These are phyloP conservation scores for Ceratocystiopsis minuta DNA, from an alignment of 2,329 filamentous ascomycete species.

Conservation along the genomic window DNA sequence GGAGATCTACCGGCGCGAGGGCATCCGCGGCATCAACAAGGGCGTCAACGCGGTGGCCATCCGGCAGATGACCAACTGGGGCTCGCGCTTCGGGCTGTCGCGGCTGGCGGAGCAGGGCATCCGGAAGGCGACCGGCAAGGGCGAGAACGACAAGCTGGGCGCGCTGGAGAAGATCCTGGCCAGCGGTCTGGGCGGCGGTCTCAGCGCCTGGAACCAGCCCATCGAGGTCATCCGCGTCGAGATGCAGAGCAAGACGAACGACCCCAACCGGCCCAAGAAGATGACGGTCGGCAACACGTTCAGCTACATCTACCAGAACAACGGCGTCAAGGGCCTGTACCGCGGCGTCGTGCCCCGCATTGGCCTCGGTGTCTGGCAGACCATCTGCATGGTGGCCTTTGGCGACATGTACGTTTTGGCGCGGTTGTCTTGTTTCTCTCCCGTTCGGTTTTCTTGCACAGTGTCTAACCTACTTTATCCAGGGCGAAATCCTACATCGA, in stretches of 20 bases:
- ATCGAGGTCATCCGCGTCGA: slow-evolving; percentile 99
- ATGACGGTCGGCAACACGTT: slow-evolving; percentile 82
- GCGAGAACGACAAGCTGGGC: slow-evolving; percentile 57
- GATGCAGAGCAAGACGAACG: slow-evolving; percentile 98
- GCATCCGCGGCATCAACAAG: slow-evolving; percentile 90
- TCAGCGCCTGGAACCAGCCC: slow-evolving; percentile 97
- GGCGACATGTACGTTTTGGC: slow-evolving; percentile 91
- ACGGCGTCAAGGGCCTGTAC: slow-evolving; percentile 84
- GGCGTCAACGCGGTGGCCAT: slow-evolving; percentile 98
- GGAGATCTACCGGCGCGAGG: slow-evolving; percentile 89
- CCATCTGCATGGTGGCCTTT: slow-evolving; percentile 97
- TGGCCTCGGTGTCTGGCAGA: slow-evolving; percentile 95
- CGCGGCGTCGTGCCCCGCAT: slow-evolving; percentile 88
- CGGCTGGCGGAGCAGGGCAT: slow-evolving; percentile 84
- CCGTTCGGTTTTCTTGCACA: background rate
- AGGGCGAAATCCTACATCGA: slow-evolving; percentile 52
- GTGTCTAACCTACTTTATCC: slow-evolving; percentile 5
- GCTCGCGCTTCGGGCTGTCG: slow-evolving; percentile 82
- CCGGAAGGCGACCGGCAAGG: slow-evolving; percentile 60
- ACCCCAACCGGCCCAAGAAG: slow-evolving; percentile 97
- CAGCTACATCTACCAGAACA: slow-evolving; percentile 76
- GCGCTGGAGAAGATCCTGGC: slow-evolving; percentile 79
- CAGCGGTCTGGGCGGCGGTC: slow-evolving; percentile 72
- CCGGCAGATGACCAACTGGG: slow-evolving; percentile 99
- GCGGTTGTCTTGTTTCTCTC: slow-evolving; percentile 1